Conservation (phyloP, 305 asterid species). For the Petunia hybrid region DNA sequence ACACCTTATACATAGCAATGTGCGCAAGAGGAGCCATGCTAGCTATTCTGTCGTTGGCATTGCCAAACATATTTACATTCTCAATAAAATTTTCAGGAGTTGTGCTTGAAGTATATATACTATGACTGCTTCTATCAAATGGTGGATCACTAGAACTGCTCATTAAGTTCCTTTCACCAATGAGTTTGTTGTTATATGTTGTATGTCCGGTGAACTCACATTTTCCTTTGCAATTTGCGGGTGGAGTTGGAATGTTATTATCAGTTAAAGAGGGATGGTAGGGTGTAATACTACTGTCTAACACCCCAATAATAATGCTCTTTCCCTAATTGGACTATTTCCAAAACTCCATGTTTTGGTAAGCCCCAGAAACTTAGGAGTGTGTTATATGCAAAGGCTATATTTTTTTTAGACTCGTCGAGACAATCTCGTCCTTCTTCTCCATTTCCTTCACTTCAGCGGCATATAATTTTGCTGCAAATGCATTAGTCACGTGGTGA, state of each 20-base stretch:
- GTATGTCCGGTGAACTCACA: conserved; percentile 41
- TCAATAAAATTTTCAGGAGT: conserved; percentile 51
- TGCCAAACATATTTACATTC: conserved; percentile 42
- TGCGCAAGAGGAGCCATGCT: conserved; percentile 58
- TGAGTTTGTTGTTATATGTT: conserved; percentile 58
- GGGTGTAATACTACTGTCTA: conserved; percentile 57
- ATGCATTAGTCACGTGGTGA: too few species aligned
- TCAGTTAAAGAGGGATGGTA: conserved; percentile 57
- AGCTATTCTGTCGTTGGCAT: conserved; percentile 53
- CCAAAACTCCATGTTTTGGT: conserved; percentile 47
- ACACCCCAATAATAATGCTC: conserved; percentile 55
- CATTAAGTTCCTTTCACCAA: conserved; percentile 50
- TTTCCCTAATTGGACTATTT: conserved; percentile 46
- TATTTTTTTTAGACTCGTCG: conserved; percentile 41
- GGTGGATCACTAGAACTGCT: conserved; percentile 30
- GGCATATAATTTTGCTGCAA: conserved; percentile 38
- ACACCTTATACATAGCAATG: not conserved
- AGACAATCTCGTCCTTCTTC: conserved; percentile 43
- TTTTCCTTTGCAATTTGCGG: conserved; percentile 58
- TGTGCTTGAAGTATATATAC: conserved; percentile 59
- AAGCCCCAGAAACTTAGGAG: conserved; percentile 58
- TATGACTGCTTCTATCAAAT: conserved; percentile 46
- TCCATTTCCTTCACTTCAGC: conserved; percentile 47
- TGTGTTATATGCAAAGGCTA: conserved; percentile 51
- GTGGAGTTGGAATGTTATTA: conserved; percentile 50